Evolutionary conservation across 257 asterid species (phyloP).

Genomic region (Solanum sejunctum): DNA sequence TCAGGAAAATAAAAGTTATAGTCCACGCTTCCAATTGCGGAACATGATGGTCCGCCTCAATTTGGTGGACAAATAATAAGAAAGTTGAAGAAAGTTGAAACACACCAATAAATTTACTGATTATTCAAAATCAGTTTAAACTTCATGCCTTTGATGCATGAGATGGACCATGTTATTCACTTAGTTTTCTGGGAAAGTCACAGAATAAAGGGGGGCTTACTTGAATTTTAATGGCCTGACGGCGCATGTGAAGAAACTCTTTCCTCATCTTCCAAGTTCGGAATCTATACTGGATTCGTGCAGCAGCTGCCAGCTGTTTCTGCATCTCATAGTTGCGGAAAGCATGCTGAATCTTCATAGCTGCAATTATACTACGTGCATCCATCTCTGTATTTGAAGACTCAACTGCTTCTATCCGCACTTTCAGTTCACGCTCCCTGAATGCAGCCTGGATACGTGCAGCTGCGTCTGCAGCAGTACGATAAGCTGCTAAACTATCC

Average conservation of each 20-base stretch:
- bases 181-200: neutral
- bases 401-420: constrained; percentile 26
- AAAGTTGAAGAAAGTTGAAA: neutral
- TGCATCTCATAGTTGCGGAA: constrained; percentile 58
- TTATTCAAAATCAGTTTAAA: neutral
- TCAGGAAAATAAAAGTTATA: neutral
- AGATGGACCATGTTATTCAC: neutral
- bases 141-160: neutral
- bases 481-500: constrained; percentile 80
- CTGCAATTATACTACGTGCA: constrained; percentile 81
- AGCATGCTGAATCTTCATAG: constrained; percentile 97
- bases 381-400: constrained; percentile 61
- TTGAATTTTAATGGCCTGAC: constrained; percentile 76
- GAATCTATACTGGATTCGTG: constrained; percentile 73
- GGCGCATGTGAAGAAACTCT: constrained; percentile 78
- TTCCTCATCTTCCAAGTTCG: constrained; percentile 81
- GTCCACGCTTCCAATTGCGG: neutral
- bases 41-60: neutral
- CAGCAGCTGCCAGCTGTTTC: constrained; percentile 79
- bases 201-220: constrained; percentile 18
- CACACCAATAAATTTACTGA: neutral
- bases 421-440: constrained; percentile 42
- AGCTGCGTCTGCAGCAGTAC: constrained; percentile 82
- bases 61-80: neutral
- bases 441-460: constrained; percentile 61